Percentiles rank a stretch among this genome's conserved stretches.
These are phyloP conservation scores for Camellia japonica DNA, from an alignment of 148 eudicot species.

Conservation along the genomic window DNA sequence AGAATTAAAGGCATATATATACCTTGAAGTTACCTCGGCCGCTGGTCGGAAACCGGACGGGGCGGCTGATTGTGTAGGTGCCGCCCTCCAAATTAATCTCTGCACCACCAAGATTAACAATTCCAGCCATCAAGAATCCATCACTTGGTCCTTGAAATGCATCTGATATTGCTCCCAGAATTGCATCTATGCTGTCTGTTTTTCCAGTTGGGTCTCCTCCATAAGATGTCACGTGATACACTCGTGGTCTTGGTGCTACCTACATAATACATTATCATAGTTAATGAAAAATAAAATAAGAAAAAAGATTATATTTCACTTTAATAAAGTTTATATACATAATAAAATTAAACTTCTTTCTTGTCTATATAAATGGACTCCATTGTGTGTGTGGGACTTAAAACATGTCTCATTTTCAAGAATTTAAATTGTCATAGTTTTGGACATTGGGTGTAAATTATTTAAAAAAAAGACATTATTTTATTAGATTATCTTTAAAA, in stretches of 20 bases:
- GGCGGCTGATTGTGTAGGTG: slow-evolving; percentile 60
- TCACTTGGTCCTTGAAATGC: slow-evolving; percentile 35
- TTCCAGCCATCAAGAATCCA: slow-evolving; percentile 43
- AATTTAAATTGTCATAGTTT: too few species aligned
- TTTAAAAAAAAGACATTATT: too few species aligned
- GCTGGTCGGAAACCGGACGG: slow-evolving; percentile 47
- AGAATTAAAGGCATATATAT: slow-evolving; percentile 10
- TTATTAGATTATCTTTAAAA: too few species aligned
- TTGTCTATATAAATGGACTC: too few species aligned
- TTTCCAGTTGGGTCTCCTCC: slow-evolving; percentile 88
- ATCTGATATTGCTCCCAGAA: slow-evolving; percentile 54
- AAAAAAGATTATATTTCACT: too few species aligned
- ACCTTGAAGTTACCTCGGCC: slow-evolving; percentile 72
- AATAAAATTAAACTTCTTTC: too few species aligned
- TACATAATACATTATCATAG: slow-evolving; percentile 8
- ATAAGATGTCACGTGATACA: slow-evolving; percentile 59
- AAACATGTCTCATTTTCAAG: too few species aligned
- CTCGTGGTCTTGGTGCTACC: slow-evolving; percentile 25
- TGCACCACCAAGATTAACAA: slow-evolving; percentile 71
- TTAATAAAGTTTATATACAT: too few species aligned
- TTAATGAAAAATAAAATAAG: neutral
- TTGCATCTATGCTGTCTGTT: slow-evolving; percentile 63
- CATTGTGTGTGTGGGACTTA: too few species aligned
- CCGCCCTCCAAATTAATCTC: slow-evolving; percentile 75
- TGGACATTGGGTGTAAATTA: too few species aligned